Percentiles rank a stretch among this genome's conserved stretches.
Conservation (phyloP, 495 filamentous ascomycete genomes). For the Aspergillus haitiensis region DNA sequence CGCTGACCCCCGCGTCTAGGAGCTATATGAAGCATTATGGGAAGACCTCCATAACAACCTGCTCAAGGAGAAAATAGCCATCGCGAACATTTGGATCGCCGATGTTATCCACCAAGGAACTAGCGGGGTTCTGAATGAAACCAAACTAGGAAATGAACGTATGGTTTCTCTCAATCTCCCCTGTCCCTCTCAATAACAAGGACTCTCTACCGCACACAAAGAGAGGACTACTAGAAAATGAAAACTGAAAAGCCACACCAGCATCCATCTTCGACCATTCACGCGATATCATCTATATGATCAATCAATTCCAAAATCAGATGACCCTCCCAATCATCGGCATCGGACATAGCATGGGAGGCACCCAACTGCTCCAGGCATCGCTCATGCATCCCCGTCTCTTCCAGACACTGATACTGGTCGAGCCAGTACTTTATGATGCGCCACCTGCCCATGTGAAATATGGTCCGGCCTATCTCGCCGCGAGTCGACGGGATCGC, state of each 20-base stretch:
- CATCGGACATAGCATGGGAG: conserved; percentile 76
- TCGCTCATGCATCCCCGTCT: conserved; percentile 17
- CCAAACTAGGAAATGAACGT: conserved; percentile 66
- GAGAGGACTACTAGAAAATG: not conserved
- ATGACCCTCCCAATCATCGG: conserved; percentile 65
- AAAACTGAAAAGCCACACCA: conserved; percentile 6
- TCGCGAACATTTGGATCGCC: conserved; percentile 73
- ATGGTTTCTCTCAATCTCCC: not conserved
- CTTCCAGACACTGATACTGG: conserved; percentile 12
- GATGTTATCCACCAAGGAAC: conserved; percentile 68
- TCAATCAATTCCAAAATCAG: conserved; percentile 68
- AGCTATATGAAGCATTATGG: conserved; percentile 79
- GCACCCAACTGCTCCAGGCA: conserved; percentile 39
- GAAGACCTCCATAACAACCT: conserved; percentile 56
- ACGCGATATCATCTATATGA: conserved; percentile 71
- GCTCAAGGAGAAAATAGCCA: conserved; percentile 49
- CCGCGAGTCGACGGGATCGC: not conserved
- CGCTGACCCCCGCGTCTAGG: conserved; percentile 40
- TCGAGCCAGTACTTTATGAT: conserved; percentile 11
- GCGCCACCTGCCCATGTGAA: conserved; percentile 27
- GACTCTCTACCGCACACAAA: not conserved
- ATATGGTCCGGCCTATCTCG: not conserved
- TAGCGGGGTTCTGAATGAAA: conserved; percentile 69
- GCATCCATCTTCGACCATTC: conserved; percentile 54
- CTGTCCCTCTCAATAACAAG: not conserved